These are phyloP conservation scores for Coriolopsis trogii DNA, from an alignment of 1,284 basidiomycete genomes.

Conservation along the genomic window DNA sequence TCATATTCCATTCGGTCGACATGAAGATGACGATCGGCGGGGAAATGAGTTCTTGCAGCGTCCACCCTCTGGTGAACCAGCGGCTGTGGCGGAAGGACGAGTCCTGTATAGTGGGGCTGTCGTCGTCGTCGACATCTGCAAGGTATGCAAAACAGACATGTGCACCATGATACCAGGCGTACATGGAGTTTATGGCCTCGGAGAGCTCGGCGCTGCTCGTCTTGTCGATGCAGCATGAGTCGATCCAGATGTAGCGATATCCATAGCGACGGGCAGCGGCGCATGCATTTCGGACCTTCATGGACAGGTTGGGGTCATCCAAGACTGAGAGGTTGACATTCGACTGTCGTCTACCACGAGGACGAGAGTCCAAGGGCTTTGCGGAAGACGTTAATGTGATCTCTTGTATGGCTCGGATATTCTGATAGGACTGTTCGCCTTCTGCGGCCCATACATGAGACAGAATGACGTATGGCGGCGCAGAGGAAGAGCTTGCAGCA, in stretches of 20 bases:
- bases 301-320: too few relatives aligned
- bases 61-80: not conserved
- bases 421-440: not conserved
- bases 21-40: not conserved
- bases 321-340: too few relatives aligned
- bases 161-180: not conserved
- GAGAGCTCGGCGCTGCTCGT: conserved; percentile 1
- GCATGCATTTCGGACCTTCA: not conserved
- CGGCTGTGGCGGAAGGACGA: not conserved
- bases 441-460: not conserved
- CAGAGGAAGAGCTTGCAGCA: too few relatives aligned
- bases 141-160: conserved; percentile 2
- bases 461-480: not conserved
- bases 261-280: not conserved
- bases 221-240: conserved; percentile 7
- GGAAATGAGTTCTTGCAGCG: not conserved
- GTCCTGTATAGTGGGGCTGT: not conserved
- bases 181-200: conserved; percentile 10
- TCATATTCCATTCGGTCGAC: not conserved
- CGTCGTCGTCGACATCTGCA: not conserved
- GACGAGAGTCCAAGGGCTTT: too few relatives aligned
- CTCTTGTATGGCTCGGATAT: too few relatives aligned
- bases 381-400: too few relatives aligned
- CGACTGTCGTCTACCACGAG: too few relatives aligned
- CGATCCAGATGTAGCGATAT: not conserved